A percentile compares a stretch with the other conserved stretches of the same genome.
Evolutionary conservation across 768 basidiomycete species (phyloP).

Genomic region (Hericium rajendrae): DNA sequence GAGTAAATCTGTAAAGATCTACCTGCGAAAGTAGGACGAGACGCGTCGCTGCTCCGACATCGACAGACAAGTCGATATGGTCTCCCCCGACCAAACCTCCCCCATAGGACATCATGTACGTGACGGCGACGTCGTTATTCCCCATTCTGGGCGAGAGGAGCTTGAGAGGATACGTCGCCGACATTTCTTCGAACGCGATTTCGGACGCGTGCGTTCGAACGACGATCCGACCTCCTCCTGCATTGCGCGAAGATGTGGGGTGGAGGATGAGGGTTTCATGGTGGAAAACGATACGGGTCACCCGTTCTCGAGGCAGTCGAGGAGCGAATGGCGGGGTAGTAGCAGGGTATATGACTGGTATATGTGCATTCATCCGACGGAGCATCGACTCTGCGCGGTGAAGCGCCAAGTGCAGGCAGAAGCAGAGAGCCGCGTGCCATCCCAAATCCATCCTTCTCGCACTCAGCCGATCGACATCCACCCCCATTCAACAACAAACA

Average conservation of each 20-base stretch:
- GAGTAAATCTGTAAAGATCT: neutral
- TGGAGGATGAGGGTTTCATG: neutral
- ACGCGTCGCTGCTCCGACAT: constrained; percentile 44
- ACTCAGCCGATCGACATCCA: too few relatives aligned
- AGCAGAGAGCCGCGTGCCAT: too few relatives aligned
- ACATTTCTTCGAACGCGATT: constrained; percentile 63
- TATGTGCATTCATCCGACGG: too few relatives aligned
- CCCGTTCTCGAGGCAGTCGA: too few relatives aligned
- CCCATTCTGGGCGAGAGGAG: constrained; percentile 63
- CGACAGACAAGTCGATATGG: constrained; percentile 48
- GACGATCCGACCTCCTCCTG: constrained; percentile 51
- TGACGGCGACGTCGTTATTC: constrained; percentile 45
- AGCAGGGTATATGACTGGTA: too few relatives aligned
- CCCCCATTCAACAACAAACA: too few relatives aligned
- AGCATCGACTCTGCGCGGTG: too few relatives aligned
- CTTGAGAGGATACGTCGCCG: constrained; percentile 81
- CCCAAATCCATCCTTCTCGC: too few relatives aligned
- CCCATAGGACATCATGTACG: constrained; percentile 81
- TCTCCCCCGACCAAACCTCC: constrained; percentile 91
- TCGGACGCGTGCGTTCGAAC: constrained; percentile 41
- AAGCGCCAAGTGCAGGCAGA: too few relatives aligned
- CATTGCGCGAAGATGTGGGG: neutral
- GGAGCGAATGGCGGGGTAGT: too few relatives aligned
- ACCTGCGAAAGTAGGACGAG: constrained; percentile 85
- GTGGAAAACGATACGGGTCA: neutral